phyloP scores from a whole-genome alignment of 306 rosid genomes.

The Fragaria ananassa region DNA sequence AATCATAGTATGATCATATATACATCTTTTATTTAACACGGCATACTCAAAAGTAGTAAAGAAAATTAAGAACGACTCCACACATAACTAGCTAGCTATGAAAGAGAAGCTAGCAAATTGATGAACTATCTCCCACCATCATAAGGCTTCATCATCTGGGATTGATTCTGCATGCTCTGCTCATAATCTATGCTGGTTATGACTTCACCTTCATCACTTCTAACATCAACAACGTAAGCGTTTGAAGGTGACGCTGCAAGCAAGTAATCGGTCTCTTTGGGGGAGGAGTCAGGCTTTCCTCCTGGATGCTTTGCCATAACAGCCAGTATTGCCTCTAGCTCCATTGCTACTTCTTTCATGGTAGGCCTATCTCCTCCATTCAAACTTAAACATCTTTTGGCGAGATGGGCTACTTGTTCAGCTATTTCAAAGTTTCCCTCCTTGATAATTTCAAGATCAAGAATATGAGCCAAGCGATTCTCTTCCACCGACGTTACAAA shows the following conservation, averaged over 20 bases:
- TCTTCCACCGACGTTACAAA: neutral
- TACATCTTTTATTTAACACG: too few relatives aligned
- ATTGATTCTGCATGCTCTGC: too few relatives aligned
- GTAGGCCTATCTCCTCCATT: neutral
- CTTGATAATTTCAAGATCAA: neutral
- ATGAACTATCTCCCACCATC: too few relatives aligned
- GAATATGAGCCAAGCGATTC: neutral
- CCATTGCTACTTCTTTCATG: too few relatives aligned
- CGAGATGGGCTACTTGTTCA: neutral
- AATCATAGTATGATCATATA: too few relatives aligned
- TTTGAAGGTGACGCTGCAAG: neutral
- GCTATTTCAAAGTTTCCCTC: neutral
- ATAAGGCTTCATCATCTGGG: too few relatives aligned
- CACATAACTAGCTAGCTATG: too few relatives aligned
- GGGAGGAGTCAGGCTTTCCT: neutral
- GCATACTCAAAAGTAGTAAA: too few relatives aligned
- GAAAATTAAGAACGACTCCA: too few relatives aligned
- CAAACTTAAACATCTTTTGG: slow-evolving; percentile 12
- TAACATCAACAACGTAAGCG: neutral
- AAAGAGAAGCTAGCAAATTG: too few relatives aligned
- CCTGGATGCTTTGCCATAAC: neutral
- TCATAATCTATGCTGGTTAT: neutral
- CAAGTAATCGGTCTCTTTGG: neutral
- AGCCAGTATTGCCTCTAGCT: neutral
- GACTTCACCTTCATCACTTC: neutral